Conservation (phyloP, 2,329 filamentous ascomycete species). For the Penicillium sp. region DNA sequence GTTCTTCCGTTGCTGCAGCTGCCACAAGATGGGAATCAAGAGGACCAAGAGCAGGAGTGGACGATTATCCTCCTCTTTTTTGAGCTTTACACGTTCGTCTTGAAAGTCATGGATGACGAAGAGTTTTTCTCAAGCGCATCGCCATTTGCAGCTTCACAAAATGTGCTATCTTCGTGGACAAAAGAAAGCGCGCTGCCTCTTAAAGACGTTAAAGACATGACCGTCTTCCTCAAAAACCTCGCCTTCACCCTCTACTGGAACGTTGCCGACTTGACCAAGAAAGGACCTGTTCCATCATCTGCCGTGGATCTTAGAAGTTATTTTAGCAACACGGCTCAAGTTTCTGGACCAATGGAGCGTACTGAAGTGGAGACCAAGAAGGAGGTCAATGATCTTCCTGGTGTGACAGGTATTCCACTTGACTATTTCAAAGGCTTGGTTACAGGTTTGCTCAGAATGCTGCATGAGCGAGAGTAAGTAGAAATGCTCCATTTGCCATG, state of each 20-base stretch:
- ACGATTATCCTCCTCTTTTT: slow-evolving; percentile 84
- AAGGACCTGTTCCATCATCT: slow-evolving; percentile 33
- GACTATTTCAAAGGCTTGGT: slow-evolving; percentile 76
- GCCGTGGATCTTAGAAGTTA: slow-evolving; percentile 48
- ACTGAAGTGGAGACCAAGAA: slow-evolving; percentile 39
- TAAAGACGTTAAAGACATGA: slow-evolving; percentile 68
- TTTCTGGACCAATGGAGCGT: slow-evolving; percentile 19
- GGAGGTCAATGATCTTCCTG: slow-evolving; percentile 52
- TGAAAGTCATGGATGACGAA: slow-evolving; percentile 92
- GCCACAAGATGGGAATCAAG: slow-evolving; percentile 29
- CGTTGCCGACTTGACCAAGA: slow-evolving; percentile 60
- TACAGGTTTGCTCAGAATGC: slow-evolving; percentile 75
- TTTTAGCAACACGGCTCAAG: slow-evolving; percentile 35
- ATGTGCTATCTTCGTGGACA: slow-evolving; percentile 55
- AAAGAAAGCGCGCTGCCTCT: slow-evolving; percentile 67
- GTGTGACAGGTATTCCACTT: slow-evolving; percentile 69
- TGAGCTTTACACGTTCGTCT: slow-evolving; percentile 87
- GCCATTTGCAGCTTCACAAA: slow-evolving; percentile 42
- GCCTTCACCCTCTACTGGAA: slow-evolving; percentile 88
- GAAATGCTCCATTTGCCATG: not conserved
- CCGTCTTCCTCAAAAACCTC: slow-evolving; percentile 83
- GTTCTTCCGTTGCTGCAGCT: slow-evolving; percentile 57
- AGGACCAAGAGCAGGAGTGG: slow-evolving; percentile 69
- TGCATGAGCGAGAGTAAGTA: slow-evolving; percentile 78
- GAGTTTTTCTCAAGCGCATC: slow-evolving; percentile 73